Evolutionary conservation across 2,329 filamentous ascomycete species (phyloP).

Genomic region (Mollisiaceae sp.): DNA sequence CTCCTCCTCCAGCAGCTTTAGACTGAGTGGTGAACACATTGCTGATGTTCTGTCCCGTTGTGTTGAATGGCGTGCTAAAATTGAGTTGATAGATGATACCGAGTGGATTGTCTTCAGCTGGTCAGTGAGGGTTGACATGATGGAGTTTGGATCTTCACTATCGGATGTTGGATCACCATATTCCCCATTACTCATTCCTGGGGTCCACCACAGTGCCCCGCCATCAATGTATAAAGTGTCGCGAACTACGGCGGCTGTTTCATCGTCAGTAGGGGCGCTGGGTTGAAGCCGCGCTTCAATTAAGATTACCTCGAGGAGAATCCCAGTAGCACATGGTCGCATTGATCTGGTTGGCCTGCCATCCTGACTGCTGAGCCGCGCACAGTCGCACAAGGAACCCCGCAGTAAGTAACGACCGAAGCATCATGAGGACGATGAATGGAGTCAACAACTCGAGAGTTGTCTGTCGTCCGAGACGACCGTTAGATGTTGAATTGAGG

Average conservation of each 20-base stretch:
- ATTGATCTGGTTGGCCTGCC: constrained; percentile 58
- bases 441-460: background rate
- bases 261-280: constrained; percentile 34
- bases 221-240: constrained; percentile 72
- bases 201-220: constrained; percentile 59
- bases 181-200: constrained; percentile 53
- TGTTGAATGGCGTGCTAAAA: constrained; percentile 61
- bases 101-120: constrained; percentile 52
- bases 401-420: constrained; percentile 20
- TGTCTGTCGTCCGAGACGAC: constrained; percentile 10
- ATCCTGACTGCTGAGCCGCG: constrained; percentile 53
- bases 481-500: constrained; percentile 15
- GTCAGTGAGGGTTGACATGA: constrained; percentile 18
- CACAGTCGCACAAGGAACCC: constrained; percentile 37
- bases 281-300: constrained; percentile 16
- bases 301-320: constrained; percentile 45
- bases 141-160: constrained; percentile 43
- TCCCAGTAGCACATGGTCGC: constrained; percentile 65
- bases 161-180: constrained; percentile 42
- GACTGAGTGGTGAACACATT: constrained; percentile 53
- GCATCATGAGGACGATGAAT: constrained; percentile 28
- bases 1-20: constrained; percentile 52
- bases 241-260: constrained; percentile 59
- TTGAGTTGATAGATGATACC: constrained; percentile 63
- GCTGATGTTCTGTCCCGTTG: constrained; percentile 56